Evolutionary conservation across 2,329 filamentous ascomycete genomes (phyloP).

Genomic region (Epichloe coenophiala): DNA sequence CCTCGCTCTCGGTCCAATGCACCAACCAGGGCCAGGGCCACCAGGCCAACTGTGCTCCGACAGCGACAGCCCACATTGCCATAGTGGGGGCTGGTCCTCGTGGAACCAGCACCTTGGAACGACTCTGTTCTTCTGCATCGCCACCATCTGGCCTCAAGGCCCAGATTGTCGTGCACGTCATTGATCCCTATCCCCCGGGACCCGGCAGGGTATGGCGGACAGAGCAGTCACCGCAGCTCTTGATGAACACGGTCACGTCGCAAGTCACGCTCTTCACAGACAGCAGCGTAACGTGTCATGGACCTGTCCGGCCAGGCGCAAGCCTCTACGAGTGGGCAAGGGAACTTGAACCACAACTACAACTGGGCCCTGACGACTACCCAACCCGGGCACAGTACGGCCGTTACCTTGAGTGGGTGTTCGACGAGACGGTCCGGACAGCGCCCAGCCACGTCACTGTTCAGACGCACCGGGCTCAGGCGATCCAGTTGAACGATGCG

Average conservation of each 20-base stretch:
- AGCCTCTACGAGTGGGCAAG: constrained; percentile 5
- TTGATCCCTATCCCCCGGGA: constrained; percentile 3
- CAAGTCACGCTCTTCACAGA: constrained; percentile 5
- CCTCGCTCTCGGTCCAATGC: too few species aligned
- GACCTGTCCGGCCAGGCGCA: constrained; percentile 2
- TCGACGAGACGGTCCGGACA: neutral
- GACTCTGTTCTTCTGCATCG: constrained; percentile 3
- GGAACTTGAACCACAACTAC: neutral
- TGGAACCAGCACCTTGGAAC: constrained; percentile 4
- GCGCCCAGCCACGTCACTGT: constrained; percentile 1
- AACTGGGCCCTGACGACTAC: constrained; percentile 4
- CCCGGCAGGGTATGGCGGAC: constrained; percentile 4
- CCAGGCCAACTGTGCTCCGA: neutral
- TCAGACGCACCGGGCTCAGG: neutral
- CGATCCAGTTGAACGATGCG: neutral
- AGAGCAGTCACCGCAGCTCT: constrained; percentile 3
- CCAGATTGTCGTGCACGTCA: constrained; percentile 1
- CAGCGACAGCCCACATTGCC: constrained; percentile 1
- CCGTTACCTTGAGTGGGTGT: constrained; percentile 4
- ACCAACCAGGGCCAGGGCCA: too few species aligned
- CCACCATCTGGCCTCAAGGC: neutral
- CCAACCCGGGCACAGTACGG: constrained; percentile 3
- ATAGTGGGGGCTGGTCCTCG: constrained; percentile 4
- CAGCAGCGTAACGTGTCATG: constrained; percentile 2
- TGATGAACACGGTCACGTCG: constrained; percentile 6